Conservation (phyloP, 495 filamentous ascomycete genomes). For the Mycothermus thermophilus region DNA sequence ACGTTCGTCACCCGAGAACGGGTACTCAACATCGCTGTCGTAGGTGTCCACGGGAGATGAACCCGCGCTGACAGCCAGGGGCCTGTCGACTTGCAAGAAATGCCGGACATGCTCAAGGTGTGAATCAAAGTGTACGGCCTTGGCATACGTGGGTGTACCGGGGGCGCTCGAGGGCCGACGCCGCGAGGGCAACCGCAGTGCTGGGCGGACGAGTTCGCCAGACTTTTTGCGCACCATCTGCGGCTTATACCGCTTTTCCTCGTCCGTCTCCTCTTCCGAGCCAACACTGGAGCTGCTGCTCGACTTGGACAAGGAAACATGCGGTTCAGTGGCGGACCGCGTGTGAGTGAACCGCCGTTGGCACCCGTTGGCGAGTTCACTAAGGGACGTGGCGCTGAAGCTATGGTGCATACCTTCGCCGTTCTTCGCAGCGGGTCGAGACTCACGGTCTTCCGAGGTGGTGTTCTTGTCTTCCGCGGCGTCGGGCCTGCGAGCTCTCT, state of each 20-base stretch:
- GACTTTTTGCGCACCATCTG: slow-evolving; percentile 96
- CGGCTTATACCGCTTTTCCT: slow-evolving; percentile 54
- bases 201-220: slow-evolving; percentile 88
- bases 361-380: slow-evolving; percentile 20
- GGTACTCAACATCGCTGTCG: slow-evolving; percentile 73
- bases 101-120: slow-evolving; percentile 89
- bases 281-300: slow-evolving; percentile 40
- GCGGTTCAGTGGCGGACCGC: slow-evolving; percentile 68
- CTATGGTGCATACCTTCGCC: slow-evolving; percentile 24
- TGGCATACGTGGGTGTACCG: slow-evolving; percentile 87
- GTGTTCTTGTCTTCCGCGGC: slow-evolving; percentile 8
- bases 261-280: slow-evolving; percentile 50
- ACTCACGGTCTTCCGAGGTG: not conserved
- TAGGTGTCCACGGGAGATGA: slow-evolving; percentile 87
- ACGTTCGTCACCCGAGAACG: slow-evolving; percentile 52
- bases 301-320: slow-evolving; percentile 38
- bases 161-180: slow-evolving; percentile 92
- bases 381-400: slow-evolving; percentile 21
- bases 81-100: slow-evolving; percentile 84
- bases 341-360: slow-evolving; percentile 50
- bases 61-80: slow-evolving; percentile 84
- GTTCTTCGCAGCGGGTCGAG: not conserved
- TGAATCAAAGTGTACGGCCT: slow-evolving; percentile 91
- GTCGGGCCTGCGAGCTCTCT: slow-evolving; percentile 48
- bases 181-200: slow-evolving; percentile 60